These are phyloP conservation scores for Sinapis alba DNA, from an alignment of 441 rosid species.

Conservation along the genomic window DNA sequence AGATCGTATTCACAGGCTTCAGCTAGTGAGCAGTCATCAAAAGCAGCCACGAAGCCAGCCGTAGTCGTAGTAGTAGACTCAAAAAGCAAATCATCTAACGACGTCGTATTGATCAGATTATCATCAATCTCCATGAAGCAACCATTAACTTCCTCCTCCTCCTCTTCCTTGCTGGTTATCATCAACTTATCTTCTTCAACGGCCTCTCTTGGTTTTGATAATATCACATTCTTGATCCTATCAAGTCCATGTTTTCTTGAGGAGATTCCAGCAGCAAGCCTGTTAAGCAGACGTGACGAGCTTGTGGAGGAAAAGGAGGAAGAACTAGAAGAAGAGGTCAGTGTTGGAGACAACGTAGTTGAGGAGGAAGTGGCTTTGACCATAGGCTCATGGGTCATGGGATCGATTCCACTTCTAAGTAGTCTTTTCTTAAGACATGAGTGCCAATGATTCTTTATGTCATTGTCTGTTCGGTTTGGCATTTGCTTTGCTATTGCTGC, in stretches of 20 bases:
- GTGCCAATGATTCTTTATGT: slow-evolving; percentile 96
- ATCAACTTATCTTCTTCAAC: slow-evolving; percentile 3
- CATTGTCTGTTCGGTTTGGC: slow-evolving; percentile 91
- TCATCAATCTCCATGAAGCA: slow-evolving; percentile 27
- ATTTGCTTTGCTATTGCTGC: slow-evolving; percentile 46
- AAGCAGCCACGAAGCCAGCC: slow-evolving; percentile 8
- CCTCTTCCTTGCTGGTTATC: not conserved
- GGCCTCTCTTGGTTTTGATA: slow-evolving; percentile 16
- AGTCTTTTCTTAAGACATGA: slow-evolving; percentile 91
- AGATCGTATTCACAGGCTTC: not conserved
- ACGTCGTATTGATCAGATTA: slow-evolving; percentile 1
- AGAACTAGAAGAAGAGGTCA: slow-evolving; percentile 4
- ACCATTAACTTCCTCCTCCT: not conserved
- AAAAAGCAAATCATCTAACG: slow-evolving; percentile 7
- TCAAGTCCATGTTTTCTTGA: slow-evolving; percentile 20
- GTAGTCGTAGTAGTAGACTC: not conserved
- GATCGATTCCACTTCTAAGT: slow-evolving; percentile 76
- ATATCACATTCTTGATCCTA: slow-evolving; percentile 24
- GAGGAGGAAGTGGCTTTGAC: not conserved
- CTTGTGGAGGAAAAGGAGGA: not conserved
- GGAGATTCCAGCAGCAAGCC: slow-evolving; percentile 29
- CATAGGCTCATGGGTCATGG: slow-evolving; percentile 73
- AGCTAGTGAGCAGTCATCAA: slow-evolving; percentile 6
- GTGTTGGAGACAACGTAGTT: slow-evolving; percentile 13
- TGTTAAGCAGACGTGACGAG: slow-evolving; percentile 35